phyloP scores from a whole-genome alignment of 2,329 filamentous ascomycete genomes.

The Metarhizium guizhouense region DNA sequence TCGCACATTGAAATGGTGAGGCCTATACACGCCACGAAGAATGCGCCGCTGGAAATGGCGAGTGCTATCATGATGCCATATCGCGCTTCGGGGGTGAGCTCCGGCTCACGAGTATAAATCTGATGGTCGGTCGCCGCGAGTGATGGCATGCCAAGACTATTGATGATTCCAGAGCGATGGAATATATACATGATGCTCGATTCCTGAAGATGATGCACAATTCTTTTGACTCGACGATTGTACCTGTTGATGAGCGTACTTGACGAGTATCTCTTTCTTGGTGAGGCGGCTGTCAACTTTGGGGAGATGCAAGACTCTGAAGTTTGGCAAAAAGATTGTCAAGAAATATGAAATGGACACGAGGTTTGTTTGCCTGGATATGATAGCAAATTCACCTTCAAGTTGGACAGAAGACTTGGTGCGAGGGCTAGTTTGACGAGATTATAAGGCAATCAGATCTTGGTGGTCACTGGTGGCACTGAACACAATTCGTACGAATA shows the following conservation, averaged over 20 bases:
- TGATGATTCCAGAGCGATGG: background rate
- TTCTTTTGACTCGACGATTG: background rate
- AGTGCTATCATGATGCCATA: constrained; percentile 8
- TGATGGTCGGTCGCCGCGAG: background rate
- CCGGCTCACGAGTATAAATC: constrained; percentile 4
- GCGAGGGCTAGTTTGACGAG: background rate
- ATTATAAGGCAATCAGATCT: constrained; percentile 1
- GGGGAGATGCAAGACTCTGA: background rate
- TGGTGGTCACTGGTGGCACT: background rate
- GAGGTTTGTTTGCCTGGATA: background rate
- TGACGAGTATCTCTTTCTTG: too few species aligned
- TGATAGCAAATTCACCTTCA: background rate
- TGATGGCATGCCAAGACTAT: background rate
- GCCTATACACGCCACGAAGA: constrained; percentile 8
- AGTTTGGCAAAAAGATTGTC: background rate
- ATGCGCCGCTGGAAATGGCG: constrained; percentile 8
- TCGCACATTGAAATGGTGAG: constrained; percentile 6
- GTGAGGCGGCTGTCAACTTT: too few species aligned
- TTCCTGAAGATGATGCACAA: background rate
- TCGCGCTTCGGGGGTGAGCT: constrained; percentile 3
- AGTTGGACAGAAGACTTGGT: background rate
- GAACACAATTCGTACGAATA: background rate
- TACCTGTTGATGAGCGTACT: background rate
- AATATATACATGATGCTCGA: background rate
- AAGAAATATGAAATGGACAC: background rate